Evolutionary conservation across 495 filamentous ascomycete genomes (phyloP), one percentile per base, ranked within the genome.

Genomic region (Lineolata rhizophorae): DNA sequence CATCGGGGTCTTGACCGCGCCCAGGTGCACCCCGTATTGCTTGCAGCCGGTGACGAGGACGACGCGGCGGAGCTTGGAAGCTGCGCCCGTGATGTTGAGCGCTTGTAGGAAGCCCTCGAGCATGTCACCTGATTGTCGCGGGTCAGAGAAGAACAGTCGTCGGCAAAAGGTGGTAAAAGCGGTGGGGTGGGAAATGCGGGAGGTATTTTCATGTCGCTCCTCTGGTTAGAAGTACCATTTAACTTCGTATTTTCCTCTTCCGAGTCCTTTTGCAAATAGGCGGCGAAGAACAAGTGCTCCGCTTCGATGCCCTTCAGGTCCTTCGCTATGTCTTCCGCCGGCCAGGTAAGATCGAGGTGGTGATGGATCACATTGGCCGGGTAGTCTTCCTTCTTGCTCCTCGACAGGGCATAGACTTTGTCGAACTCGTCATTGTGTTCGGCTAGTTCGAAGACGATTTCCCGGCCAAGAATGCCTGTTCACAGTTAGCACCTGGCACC

Each of bases 1-100:
- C 41, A 65, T 51, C n/a, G 58, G 53, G 33, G 55, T 51, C 34
- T 57, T 57, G 15, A 38, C 26, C n/a, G 34, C 34, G n/a, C 62
- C 62, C 2, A 63, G 50, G 42, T 67, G 57, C 1, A 66, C 61
- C 18, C 67, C 61, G 39, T 70, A 71, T 29, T 70, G 60, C 40
- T 67, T 69, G 11, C 51, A 47, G 2, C 65, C 63, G 6, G 57
- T 61, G 2, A 64, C 61, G 18, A 68, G 51, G 27, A 69, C 44
- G 31, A 70, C 51, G 25, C 56, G 54, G 39, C 64, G 62, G 26
- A 67, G 36, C 3, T 49, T 47, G 25, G 45, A 42, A 12, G 41
- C 39, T 11, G 53, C 54, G 0, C 58, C 57, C 2, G 58, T 60
- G 20, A 48, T 49, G 0, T 51, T 52, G 5, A 72, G 48, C 0